Base-by-base conservation (phyloP, 495 filamentous ascomycete genomes). In the Tuber magnatum region DNA sequence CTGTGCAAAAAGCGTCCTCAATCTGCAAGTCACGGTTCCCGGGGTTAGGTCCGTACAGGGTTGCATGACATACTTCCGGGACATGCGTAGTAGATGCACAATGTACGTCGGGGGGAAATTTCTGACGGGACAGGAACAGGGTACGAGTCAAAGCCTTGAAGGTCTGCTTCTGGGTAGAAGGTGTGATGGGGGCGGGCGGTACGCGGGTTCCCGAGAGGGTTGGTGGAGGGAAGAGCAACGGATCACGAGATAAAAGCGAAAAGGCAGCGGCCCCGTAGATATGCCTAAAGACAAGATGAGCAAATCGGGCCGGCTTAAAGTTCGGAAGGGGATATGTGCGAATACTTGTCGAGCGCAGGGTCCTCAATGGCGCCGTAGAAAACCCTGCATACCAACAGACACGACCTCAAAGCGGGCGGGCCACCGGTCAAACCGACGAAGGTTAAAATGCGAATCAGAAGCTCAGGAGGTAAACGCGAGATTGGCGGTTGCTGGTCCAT, bases 281-380 rank as follows among this genome's bases (percentile, higher is more conserved):
- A 71, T 79, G 75, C 70, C 76, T 77, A 68, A 32, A 76, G 69
- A 75, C 44, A 35, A 70, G 68, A 70, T 46, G 71, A 77, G 72
- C 65, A 56, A 70, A 71, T 51, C 41, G 42, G 65, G 48, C 72
- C 48, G 76, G 76, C 70, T 35, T 69, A 39, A 77, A 72, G 71
- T 40, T 43, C 38, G 44, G 28, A 43, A 56, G 42, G 38, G 40
- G 69, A 20, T 32, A 38, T 38, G 40, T 43, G 56, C 28, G 51
- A 69, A 74, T 42, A 77, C 73, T 75, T 79, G 68, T 79, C 77
- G 14, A 79, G 77, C n/a, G 77, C 46, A 68, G 77, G 77, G 43
- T 79, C 77, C n/a, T 79, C 77, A 43, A 79, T 79, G 65, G 79
- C 74, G 32, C 74, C 76, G 51, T 79, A 41, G 70, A 79, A 79